Conservation (phyloP, 108 stramenopile genomes). For the Skeletonema tropicum region DNA sequence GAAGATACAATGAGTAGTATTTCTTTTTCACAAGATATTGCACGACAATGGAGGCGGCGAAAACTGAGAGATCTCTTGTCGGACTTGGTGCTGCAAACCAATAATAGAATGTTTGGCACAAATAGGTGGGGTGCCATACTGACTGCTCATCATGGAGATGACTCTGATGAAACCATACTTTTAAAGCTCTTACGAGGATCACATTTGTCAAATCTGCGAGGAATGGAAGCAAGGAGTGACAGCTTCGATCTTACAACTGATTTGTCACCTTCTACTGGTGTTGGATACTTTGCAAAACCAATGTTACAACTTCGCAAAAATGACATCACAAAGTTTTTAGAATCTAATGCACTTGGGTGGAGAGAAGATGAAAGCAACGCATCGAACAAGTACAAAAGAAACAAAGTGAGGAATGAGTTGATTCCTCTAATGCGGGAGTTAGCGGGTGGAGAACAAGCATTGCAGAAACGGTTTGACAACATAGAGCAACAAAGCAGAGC, state of each 20-base stretch:
- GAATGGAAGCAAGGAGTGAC: conserved; percentile 61
- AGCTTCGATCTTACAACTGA: conserved; percentile 25
- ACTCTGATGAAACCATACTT: conserved; percentile 80
- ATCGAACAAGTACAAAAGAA: conserved; percentile 76
- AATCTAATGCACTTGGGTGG: conserved; percentile 53
- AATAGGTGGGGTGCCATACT: conserved; percentile 64
- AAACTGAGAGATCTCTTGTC: conserved; percentile 47
- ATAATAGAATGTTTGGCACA: not conserved
- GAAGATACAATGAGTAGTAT: conserved; percentile 1
- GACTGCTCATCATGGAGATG: conserved; percentile 88
- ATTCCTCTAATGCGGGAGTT: conserved; percentile 79
- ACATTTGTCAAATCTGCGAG: conserved; percentile 75
- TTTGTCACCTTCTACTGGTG: not conserved
- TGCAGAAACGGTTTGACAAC: conserved; percentile 61
- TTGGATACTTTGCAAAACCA: conserved; percentile 70
- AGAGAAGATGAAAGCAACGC: conserved; percentile 81
- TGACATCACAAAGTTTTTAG: conserved; percentile 61
- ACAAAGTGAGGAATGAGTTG: conserved; percentile 87
- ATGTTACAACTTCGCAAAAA: conserved; percentile 68
- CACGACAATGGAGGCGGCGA: conserved; percentile 76
- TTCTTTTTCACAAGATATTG: conserved; percentile 80
- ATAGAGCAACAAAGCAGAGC: conserved; percentile 72
- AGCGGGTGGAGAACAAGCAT: conserved; percentile 51
- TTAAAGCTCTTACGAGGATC: conserved; percentile 84
- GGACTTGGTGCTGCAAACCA: conserved; percentile 15